Conservation (phyloP, 805 yeast species). For the Yamadazyma tumulicola region DNA sequence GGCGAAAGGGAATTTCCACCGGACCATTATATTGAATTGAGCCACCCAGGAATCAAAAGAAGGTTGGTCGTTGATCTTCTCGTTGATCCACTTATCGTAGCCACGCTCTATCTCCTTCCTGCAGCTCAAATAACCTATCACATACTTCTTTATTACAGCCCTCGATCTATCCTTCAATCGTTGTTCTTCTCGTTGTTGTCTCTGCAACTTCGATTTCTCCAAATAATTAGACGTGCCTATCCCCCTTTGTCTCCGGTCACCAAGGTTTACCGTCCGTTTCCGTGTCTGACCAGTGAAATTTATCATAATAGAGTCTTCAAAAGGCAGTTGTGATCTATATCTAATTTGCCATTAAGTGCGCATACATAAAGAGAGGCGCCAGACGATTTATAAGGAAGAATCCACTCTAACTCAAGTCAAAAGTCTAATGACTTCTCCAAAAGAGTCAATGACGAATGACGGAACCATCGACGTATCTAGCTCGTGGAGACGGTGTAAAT, state of each 20-base stretch:
- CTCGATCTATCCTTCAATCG: constrained; percentile 51
- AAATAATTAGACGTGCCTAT: constrained; percentile 42
- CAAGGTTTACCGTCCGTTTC: constrained; percentile 60
- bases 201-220: constrained; percentile 61
- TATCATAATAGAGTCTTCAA: constrained; percentile 25
- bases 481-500: constrained; percentile 13
- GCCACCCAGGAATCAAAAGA: constrained; percentile 20
- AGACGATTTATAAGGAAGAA: too few species aligned
- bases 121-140: constrained; percentile 39
- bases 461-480: constrained; percentile 21
- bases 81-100: constrained; percentile 15
- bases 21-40: constrained; percentile 10
- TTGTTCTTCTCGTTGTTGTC: constrained; percentile 60
- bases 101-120: constrained; percentile 17
- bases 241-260: constrained; percentile 39
- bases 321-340: too few species aligned
- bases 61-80: constrained; percentile 1
- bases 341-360: too few species aligned
- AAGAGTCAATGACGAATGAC: constrained; percentile 26
- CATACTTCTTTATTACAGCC: constrained; percentile 44
- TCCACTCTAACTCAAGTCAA: too few species aligned
- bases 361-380: too few species aligned
- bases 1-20: constrained; percentile 8
- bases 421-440: constrained; percentile 23
- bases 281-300: constrained; percentile 70